These are phyloP conservation scores for Pythium utonaiense DNA, from an alignment of 352 stramenopile genomes.

Conservation along the genomic window DNA sequence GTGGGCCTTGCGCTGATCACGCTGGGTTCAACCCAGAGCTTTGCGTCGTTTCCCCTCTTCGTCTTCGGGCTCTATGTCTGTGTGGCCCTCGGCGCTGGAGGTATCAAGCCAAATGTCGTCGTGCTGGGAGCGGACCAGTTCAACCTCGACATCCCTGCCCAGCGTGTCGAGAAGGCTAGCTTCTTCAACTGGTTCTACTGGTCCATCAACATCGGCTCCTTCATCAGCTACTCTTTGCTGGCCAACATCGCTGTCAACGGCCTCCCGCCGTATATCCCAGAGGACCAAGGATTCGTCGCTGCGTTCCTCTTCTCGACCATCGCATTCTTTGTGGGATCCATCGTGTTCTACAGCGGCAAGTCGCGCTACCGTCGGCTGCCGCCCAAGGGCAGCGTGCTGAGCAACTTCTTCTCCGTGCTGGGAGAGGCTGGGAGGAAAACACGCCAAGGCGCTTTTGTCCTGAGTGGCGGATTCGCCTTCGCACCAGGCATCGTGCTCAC, in stretches of 20 bases:
- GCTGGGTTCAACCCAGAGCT: conserved; percentile 43
- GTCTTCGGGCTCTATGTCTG: conserved; percentile 82
- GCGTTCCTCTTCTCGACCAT: conserved; percentile 85
- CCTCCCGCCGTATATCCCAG: conserved; percentile 73
- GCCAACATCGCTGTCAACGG: conserved; percentile 90
- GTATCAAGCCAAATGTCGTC: conserved; percentile 56
- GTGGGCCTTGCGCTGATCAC: conserved; percentile 66
- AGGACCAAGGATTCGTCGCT: conserved; percentile 84
- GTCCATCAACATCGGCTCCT: conserved; percentile 90
- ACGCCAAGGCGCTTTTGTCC: conserved; percentile 38
- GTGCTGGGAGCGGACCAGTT: conserved; percentile 79
- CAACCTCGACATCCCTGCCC: conserved; percentile 58
- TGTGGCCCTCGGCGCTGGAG: conserved; percentile 48
- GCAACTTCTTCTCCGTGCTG: conserved; percentile 68
- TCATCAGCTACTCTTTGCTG: conserved; percentile 89
- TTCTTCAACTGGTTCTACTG: conserved; percentile 96
- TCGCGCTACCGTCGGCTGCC: conserved; percentile 59
- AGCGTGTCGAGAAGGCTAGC: conserved; percentile 77
- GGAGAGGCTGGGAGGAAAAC: conserved; percentile 55
- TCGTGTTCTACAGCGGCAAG: conserved; percentile 77
- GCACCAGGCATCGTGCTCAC: conserved; percentile 72
- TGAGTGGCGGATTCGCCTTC: conserved; percentile 73
- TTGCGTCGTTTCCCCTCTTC: conserved; percentile 68
- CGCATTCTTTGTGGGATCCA: conserved; percentile 73
- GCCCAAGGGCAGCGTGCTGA: conserved; percentile 74